Evolutionary conservation across 371 early-diverging fungal species (phyloP).

Genomic region (Smittium culicis): DNA sequence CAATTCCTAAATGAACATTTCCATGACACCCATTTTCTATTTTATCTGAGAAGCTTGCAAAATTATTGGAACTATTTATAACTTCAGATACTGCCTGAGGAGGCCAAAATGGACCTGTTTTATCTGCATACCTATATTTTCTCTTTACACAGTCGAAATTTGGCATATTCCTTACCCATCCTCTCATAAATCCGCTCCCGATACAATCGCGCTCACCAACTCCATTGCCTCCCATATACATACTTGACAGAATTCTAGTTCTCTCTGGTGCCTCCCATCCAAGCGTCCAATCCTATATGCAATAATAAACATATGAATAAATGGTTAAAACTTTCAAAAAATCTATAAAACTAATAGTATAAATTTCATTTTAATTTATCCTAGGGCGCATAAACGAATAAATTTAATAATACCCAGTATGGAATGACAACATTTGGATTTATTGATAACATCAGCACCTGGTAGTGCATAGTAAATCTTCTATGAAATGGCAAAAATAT

Average conservation of each 20-base stretch:
- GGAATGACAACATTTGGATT: conserved; percentile 31
- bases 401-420: conserved; percentile 35
- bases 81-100: conserved; percentile 29
- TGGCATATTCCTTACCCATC: conserved; percentile 30
- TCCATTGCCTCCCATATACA: conserved; percentile 25
- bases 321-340: background rate
- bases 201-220: conserved; percentile 21
- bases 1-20: conserved; percentile 33
- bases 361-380: background rate
- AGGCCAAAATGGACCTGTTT: conserved; percentile 31
- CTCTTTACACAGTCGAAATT: conserved; percentile 27
- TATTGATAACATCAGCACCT: conserved; percentile 23
- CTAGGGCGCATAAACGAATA: too few relatives aligned
- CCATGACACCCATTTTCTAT: conserved; percentile 37
- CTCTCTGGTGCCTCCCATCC: conserved; percentile 21
- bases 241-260: conserved; percentile 20
- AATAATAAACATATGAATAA: background rate
- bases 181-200: conserved; percentile 22
- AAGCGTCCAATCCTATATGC: conserved; percentile 27
- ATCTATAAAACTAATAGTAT: background rate
- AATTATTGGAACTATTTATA: conserved; percentile 18
- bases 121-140: conserved; percentile 24
- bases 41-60: conserved; percentile 30
- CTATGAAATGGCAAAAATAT: conserved; percentile 34
- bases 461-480: conserved; percentile 29